A percentile compares a stretch with the other conserved stretches of the same genome.
These are phyloP conservation scores for Skeletonema tropicum DNA, from an alignment of 108 stramenopile species.

Conservation along the genomic window DNA sequence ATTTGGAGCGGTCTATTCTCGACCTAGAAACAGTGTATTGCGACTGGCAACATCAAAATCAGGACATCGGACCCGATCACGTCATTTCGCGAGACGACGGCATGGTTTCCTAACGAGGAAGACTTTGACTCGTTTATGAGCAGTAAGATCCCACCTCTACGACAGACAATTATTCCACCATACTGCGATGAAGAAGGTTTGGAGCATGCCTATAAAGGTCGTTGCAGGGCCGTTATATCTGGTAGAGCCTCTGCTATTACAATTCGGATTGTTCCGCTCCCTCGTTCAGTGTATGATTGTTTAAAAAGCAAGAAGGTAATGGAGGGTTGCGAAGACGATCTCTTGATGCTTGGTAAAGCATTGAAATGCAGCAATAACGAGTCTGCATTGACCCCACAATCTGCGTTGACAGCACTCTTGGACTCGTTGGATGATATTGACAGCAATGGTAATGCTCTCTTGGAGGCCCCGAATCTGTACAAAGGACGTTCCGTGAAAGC, in stretches of 20 bases:
- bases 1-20: conserved; percentile 85
- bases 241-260: conserved; percentile 77
- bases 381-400: conserved; percentile 28
- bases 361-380: conserved; percentile 47
- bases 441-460: conserved; percentile 51
- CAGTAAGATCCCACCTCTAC: conserved; percentile 48
- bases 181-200: conserved; percentile 89
- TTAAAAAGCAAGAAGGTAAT: conserved; percentile 49
- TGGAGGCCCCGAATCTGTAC: conserved; percentile 37
- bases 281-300: conserved; percentile 49
- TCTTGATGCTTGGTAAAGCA: conserved; percentile 63
- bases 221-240: conserved; percentile 70
- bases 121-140: conserved; percentile 63
- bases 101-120: conserved; percentile 77
- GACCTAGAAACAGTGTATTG: conserved; percentile 82
- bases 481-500: conserved; percentile 39
- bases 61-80: conserved; percentile 87
- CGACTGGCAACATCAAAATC: conserved; percentile 61
- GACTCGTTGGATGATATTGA: conserved; percentile 38
- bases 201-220: conserved; percentile 60
- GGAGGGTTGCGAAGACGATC: conserved; percentile 57
- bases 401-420: conserved; percentile 49
- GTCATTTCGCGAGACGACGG: conserved; percentile 86
- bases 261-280: conserved; percentile 71
- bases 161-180: conserved; percentile 82